Evolutionary conservation across 495 filamentous ascomycete genomes (phyloP).

Genomic region (Recurvomyces mirabilis): DNA sequence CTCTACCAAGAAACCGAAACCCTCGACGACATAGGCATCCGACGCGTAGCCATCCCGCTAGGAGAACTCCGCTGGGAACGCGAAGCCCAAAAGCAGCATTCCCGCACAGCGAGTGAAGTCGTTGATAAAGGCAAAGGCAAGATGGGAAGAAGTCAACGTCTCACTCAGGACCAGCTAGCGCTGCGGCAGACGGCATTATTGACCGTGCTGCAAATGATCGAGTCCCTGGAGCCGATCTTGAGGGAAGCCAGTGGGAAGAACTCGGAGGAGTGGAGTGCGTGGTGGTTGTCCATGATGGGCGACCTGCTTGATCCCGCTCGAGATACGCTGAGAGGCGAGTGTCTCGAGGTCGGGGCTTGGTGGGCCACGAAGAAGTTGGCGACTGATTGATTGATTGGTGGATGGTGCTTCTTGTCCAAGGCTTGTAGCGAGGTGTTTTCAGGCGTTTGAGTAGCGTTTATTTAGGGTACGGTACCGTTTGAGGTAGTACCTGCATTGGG

Average conservation of each 20-base stretch:
- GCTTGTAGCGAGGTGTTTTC: background rate
- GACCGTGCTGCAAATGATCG: slow-evolving; percentile 77
- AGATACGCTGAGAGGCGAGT: slow-evolving; percentile 65
- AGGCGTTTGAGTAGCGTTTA: slow-evolving; percentile 53
- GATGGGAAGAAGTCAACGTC: slow-evolving; percentile 26
- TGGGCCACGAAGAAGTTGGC: slow-evolving; percentile 58
- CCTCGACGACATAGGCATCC: slow-evolving; percentile 57
- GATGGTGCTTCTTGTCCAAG: background rate
- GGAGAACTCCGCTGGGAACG: slow-evolving; percentile 83
- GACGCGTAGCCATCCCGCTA: slow-evolving; percentile 74
- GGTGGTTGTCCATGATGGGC: slow-evolving; percentile 77
- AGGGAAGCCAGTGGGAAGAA: slow-evolving; percentile 74
- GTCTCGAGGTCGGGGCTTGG: slow-evolving; percentile 89
- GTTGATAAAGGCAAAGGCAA: slow-evolving; percentile 25
- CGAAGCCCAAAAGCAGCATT: slow-evolving; percentile 40
- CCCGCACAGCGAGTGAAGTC: slow-evolving; percentile 21
- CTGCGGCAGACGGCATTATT: slow-evolving; percentile 67
- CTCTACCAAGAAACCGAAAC: slow-evolving; percentile 69
- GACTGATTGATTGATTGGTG: too few species aligned
- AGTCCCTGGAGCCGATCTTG: slow-evolving; percentile 72
- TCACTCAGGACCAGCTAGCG: slow-evolving; percentile 63
- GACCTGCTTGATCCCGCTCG: slow-evolving; percentile 71
- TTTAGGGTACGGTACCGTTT: slow-evolving; percentile 85
- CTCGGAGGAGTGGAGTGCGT: slow-evolving; percentile 84
- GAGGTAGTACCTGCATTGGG: slow-evolving; percentile 67